These are phyloP conservation scores for Dioscorea dumetorum DNA, from an alignment of 106 monocot species.

Conservation along the genomic window DNA sequence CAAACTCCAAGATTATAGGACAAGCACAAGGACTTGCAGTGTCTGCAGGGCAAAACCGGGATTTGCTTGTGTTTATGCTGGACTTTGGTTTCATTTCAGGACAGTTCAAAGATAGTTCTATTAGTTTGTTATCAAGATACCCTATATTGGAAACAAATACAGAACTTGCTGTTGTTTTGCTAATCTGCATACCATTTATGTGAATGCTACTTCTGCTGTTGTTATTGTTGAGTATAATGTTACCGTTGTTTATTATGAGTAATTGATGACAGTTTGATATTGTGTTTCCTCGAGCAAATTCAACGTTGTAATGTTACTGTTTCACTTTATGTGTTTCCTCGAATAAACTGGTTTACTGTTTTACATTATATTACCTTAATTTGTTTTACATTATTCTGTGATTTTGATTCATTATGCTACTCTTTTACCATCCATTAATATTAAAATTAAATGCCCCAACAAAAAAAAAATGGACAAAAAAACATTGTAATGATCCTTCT, in stretches of 20 bases:
- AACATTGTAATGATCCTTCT: too few relatives aligned
- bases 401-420: too few relatives aligned
- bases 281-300: too few relatives aligned
- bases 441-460: too few relatives aligned
- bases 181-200: neutral
- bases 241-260: slow-evolving; percentile 8
- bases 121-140: slow-evolving; percentile 18
- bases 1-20: neutral
- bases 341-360: too few relatives aligned
- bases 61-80: slow-evolving; percentile 5
- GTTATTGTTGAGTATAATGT: slow-evolving; percentile 17
- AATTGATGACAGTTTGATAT: neutral
- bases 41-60: slow-evolving; percentile 1
- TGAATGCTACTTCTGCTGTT: neutral
- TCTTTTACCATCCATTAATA: too few relatives aligned
- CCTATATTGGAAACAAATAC: neutral
- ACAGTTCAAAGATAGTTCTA: slow-evolving; percentile 16
- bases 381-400: too few relatives aligned
- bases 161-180: slow-evolving; percentile 21
- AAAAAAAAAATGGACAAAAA: too few relatives aligned
- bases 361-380: too few relatives aligned
- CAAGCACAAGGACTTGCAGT: slow-evolving; percentile 19
- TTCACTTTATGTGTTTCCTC: too few relatives aligned
- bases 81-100: slow-evolving; percentile 15
- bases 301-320: too few relatives aligned